These are phyloP conservation scores for Buxus sempervirens DNA, from an alignment of 164 flowering plant species.

Conservation along the genomic window DNA sequence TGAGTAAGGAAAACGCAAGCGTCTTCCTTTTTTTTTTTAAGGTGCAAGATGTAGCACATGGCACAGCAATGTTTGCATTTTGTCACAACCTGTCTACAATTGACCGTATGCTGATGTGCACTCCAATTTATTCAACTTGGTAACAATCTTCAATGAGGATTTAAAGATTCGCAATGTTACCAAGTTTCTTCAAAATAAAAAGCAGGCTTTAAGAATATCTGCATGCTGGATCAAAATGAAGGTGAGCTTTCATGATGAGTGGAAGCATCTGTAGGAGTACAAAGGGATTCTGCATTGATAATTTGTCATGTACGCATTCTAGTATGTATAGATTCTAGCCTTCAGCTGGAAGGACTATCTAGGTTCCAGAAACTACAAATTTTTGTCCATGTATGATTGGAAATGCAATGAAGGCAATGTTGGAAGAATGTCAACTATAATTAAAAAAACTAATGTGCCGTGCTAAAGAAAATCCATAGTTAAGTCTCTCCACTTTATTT, in stretches of 20 bases:
- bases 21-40: neutral
- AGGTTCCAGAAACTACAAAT: neutral
- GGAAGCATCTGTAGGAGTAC: neutral
- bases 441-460: too few species aligned
- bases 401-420: neutral
- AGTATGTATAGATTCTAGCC: neutral
- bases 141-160: slow-evolving; percentile 1
- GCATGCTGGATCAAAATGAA: slow-evolving; percentile 2
- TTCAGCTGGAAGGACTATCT: neutral
- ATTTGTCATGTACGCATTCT: too few species aligned
- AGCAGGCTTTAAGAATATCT: slow-evolving; percentile 5
- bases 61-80: too few species aligned
- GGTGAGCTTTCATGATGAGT: neutral
- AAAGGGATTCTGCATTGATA: neutral
- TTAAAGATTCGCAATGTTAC: slow-evolving; percentile 8
- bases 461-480: too few species aligned
- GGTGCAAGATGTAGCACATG: neutral
- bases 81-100: neutral
- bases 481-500: too few species aligned
- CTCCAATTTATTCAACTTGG: slow-evolving; percentile 19
- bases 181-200: slow-evolving; percentile 9
- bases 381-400: neutral
- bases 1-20: slow-evolving; percentile 25
- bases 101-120: slow-evolving; percentile 4
- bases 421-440: neutral